phyloP scores from a whole-genome alignment of 352 stramenopile genomes.

The Phytophthora tubulina region DNA sequence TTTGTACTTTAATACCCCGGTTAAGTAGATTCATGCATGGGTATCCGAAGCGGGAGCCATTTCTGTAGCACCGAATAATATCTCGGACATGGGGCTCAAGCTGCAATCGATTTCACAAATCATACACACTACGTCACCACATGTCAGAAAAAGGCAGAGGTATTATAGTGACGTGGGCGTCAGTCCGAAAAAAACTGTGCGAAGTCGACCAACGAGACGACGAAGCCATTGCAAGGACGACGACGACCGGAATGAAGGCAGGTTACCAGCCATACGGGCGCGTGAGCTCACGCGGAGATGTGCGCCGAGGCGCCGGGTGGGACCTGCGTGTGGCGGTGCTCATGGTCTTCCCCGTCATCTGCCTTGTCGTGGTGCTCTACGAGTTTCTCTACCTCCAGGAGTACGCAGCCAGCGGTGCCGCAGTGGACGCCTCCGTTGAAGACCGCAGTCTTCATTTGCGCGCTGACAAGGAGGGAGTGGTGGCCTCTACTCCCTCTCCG shows the following conservation, averaged over 20 bases:
- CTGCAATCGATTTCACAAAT: no score
- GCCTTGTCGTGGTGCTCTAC: conserved; percentile 80
- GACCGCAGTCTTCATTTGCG: conserved; percentile 45
- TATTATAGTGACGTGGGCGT: no score
- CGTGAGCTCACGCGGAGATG: conserved; percentile 60
- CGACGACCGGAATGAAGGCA: conserved; percentile 31
- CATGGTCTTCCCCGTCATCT: conserved; percentile 75
- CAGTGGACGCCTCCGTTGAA: conserved; percentile 36
- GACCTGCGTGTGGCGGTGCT: conserved; percentile 67
- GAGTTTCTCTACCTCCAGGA: conserved; percentile 85
- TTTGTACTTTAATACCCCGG: no score
- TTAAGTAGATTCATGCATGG: no score
- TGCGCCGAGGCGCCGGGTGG: conserved; percentile 52
- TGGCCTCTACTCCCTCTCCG: conserved; percentile 7
- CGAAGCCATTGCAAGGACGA: neutral
- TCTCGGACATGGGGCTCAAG: no score
- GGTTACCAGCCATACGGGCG: conserved; percentile 62
- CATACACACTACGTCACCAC: neutral
- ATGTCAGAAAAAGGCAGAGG: neutral
- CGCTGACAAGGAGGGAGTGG: conserved; percentile 29
- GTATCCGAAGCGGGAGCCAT: no score
- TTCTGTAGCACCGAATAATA: no score
- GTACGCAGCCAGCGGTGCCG: conserved; percentile 54
- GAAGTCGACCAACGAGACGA: conserved; percentile 22
- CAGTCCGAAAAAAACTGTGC: neutral